Base-by-base conservation (phyloP, 192 early-diverging fungal species). In the Umbelopsis vinacea region DNA sequence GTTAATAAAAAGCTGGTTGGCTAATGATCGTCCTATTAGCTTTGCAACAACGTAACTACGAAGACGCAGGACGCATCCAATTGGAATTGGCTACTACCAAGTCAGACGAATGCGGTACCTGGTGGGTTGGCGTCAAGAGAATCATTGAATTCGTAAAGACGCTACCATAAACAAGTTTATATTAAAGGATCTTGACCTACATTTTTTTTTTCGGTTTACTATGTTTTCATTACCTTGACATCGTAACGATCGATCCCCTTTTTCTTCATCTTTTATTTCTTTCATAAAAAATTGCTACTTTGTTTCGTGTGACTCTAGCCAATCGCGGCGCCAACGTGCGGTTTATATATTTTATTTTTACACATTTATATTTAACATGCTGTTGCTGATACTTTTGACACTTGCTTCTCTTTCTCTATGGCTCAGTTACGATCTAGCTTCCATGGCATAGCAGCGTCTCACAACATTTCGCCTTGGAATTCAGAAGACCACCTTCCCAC, bases 51-150 rank as follows among this genome's bases (percentile, higher is more conserved):
- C 67, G 70, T 23, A 60, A 73, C 85, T 91, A 82, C 71, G 66
- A 77, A 3, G 76, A 74, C 7, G 91, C 89, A 6, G 81, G 85
- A 48, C 83, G 82, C 9, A 74, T 88, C 46, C 87, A 91, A 67
- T 81, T 91, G 10, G 90, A 94, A 57, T 75, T 94, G 17, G 87
- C 92, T 81, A 89, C 87, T 2, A 88, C 87, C 15, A 88, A 88
- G 52, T 91, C 88, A 37, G 86, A 87, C 12, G 83, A 84, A 12
- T 90, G 89, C 6, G 84, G 85, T 19, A 73, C 83, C 37, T 87
- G 91, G 89, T 84, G 92, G 76, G 84, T 90, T 23, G 89, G 89
- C 22, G 86, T 92, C 69, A 92, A 92, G 78, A 79, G 89, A 23
- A 73, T 92, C 66, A 84, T 92, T 69, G 89, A 90, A 37, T 63